phyloP scores from a whole-genome alignment of 768 basidiomycete genomes.

The Sarcodon sp. region DNA sequence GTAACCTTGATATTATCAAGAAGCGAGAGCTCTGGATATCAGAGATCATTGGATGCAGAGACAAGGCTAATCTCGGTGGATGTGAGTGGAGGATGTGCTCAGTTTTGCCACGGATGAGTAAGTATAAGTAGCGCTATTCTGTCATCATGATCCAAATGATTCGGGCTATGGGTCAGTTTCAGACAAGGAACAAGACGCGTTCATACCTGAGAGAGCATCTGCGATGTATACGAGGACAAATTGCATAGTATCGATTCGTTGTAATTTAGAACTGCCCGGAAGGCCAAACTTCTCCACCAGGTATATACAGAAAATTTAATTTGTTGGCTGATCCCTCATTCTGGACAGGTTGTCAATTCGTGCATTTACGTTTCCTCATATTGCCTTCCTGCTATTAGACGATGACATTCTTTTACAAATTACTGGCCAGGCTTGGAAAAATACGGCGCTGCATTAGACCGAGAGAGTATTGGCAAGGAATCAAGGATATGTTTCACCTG shows the following conservation, averaged over 20 bases:
- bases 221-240: constrained; percentile 77
- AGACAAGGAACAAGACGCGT: not conserved
- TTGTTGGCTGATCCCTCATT: constrained; percentile 1
- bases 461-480: constrained; percentile 56
- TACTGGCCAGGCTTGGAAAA: constrained; percentile 94
- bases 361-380: not conserved
- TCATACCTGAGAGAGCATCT: constrained; percentile 71
- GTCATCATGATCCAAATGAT: constrained; percentile 68
- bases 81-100: too few species aligned
- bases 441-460: constrained; percentile 58
- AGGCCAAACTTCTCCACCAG: constrained; percentile 66
- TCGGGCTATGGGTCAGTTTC: not conserved
- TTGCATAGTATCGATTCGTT: constrained; percentile 79
- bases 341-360: constrained; percentile 33
- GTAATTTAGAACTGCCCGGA: constrained; percentile 51
- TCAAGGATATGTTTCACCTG: constrained; percentile 78
- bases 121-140: too few species aligned
- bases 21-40: too few species aligned
- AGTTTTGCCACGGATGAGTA: too few species aligned
- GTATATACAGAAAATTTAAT: constrained; percentile 22
- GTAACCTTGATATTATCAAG: too few species aligned
- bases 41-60: too few species aligned
- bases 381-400: constrained; percentile 28
- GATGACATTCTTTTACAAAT: constrained; percentile 84
- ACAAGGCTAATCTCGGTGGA: too few species aligned